Evolutionary conservation across 805 yeast genomes (phyloP), one percentile per base, ranked within the genome.

Genomic region (Tetrapisispora taiwanensis): DNA sequence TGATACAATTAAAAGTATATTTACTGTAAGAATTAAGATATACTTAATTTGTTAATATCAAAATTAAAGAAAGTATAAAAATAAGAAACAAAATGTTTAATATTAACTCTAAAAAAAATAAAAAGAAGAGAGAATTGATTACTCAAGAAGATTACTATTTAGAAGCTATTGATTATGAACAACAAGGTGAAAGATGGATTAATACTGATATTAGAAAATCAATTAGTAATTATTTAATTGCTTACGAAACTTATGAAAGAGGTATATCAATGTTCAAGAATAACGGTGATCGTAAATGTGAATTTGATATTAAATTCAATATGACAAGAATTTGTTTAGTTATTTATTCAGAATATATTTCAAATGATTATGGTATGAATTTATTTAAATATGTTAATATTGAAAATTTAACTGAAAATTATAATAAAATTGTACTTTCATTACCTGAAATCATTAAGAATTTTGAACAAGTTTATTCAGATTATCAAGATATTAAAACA

Each of bases 181-280:
- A 61, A 39, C 62, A 60, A 36, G 68, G 62, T n/a, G 67, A 61
- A 35, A 52, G 68, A 38, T 63, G 66, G 65, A 47, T 55, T 6
- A 48, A 55, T 4, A 61, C 65, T 2, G 68, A 63, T 43, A 48
- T 62, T 12, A 56, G 56, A 39, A 61, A 59, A 34, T 48, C 60
- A 17, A 43, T 62, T 15, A 47, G 56, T 30, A 53, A 54, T 28
- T 61, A 58, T 40, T 36, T 51, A n/a, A 47, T 47, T 39, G 63
- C 68, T 1, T 44, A 52, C 30, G 50, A 49, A 19, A 40, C 49
- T 10, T 63, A 63, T 38, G 53, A 70, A 48, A 61, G 54, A 28
- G 76, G 67, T 36, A 58, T 59, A 9, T 8, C 4, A 10, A 7
- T 20, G 19, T 31, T 39, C 20, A 53, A 56, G 26, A 52, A 56